Evolutionary conservation across 75 land plant species (phyloP), one percentile per base, ranked within the genome.

Genomic region (Cupressus sempervirens): DNA sequence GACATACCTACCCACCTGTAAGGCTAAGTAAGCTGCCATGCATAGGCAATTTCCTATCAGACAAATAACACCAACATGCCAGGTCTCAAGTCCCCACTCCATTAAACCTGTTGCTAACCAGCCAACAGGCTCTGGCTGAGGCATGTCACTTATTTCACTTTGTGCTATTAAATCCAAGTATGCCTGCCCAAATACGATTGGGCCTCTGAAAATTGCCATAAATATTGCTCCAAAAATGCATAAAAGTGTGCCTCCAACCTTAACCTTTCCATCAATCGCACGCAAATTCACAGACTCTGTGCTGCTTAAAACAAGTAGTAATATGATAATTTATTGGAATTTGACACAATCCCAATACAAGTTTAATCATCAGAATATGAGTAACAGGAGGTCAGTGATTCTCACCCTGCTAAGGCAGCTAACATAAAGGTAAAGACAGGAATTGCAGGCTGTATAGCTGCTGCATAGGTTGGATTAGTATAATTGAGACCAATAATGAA

Each of bases 391-490:
- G 34, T 77, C 32, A 79, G 75, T 8, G 30, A 73, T 29, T 82
- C 92, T 84, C 45, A 97, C 99, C 99, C 93, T 86, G 91, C 91
- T 11, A 92, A 83, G 26, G 85, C 89, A 83, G 98, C 96, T 79
- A 97, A 85, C 23, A 94, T 23, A 85, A 95, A 97, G 30, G 99
- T 97, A 83, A 97, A 96, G 11, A 97, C 99, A 83, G 99, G 99
- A 84, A 95, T 96, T 23, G 97, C 89, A 70, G 99, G 99, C 80
- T 97, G 99, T 86, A 90, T 74, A 29, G 96, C 99, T 41, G 99
- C 98, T 77, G 99, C 99, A 91, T 94, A 97, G 82, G 93, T 89
- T 40, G 99, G 98, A 85, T 92, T 94, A 30, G 99, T 97, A 87
- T 96, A 90, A 88, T 90, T 89, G 54, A 97, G 94, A 43, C 99